Evolutionary conservation across 1,284 basidiomycete genomes (phyloP).

Genomic region (Caloboletus inedulis): DNA sequence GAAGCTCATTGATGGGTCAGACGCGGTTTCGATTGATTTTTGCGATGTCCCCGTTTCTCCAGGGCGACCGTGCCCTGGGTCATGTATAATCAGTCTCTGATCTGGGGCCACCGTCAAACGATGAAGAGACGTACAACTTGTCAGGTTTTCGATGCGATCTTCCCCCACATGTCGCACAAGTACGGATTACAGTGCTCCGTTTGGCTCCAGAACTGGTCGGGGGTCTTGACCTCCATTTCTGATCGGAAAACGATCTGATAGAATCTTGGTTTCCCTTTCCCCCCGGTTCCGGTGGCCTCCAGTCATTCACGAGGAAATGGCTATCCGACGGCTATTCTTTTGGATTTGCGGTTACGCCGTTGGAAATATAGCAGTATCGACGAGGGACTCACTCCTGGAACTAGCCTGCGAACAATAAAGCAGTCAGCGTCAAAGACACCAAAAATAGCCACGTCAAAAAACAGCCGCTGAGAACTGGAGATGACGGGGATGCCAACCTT

Average conservation of each 20-base stretch:
- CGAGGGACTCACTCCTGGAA: background rate
- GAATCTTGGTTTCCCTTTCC: background rate
- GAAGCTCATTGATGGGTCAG: background rate
- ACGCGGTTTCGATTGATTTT: background rate
- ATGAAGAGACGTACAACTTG: background rate
- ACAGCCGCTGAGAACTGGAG: background rate
- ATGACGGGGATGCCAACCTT: background rate
- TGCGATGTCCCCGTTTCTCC: background rate
- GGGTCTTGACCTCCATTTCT: background rate
- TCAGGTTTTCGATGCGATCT: background rate
- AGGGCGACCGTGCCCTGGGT: background rate
- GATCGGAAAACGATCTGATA: background rate
- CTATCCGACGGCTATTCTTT: background rate
- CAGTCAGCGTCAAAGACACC: background rate
- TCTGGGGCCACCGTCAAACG: background rate
- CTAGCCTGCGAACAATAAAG: background rate
- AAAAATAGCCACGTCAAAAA: background rate
- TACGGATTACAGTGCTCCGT: background rate
- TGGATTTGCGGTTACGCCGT: background rate
- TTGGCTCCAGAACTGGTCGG: background rate
- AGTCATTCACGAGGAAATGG: background rate
- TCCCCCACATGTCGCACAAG: background rate
- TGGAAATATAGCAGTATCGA: background rate
- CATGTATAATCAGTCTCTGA: background rate
- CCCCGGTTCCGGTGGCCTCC: background rate